Base-by-base conservation (phyloP, 1,139 yeast genomes). In the Blastobotrys raffinosifermentans region DNA sequence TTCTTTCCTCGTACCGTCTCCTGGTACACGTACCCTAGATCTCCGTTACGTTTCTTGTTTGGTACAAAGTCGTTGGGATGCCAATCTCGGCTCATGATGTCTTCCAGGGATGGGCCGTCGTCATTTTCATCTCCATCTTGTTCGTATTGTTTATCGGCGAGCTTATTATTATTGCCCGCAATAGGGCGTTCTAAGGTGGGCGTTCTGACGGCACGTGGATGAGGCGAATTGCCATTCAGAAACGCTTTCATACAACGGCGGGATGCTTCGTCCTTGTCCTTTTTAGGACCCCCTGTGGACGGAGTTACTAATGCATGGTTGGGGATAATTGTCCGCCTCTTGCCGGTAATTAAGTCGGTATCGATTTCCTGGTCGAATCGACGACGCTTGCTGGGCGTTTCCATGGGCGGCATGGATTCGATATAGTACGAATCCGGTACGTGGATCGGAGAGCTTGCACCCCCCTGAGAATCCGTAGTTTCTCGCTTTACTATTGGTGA, bases 1-100 rank as follows among this genome's bases (percentile, higher is more conserved):
- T 41, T 42, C 1, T 47, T 43, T 5, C 55, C 55, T 4, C 60
- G 46, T 9, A 53, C 45, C 2, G 50, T 46, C 26, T 55, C 58
- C 2, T 45, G 38, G 29, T 42, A 54, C 1, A 58, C 61, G 33
- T 45, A 39, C 15, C 38, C 39, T 15, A 34, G 32, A n/a, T 48
- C 46, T 9, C 44, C 52, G n/a, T 53, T 51, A 29, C 31, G 34
- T 5, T 41, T 40, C 2, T 50, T 46, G 35, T 54, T 54, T 22
- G 49, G 39, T 13, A 47, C 40, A 34, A 57, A 58, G 33, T 58
- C 63, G 27, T 14, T 25, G 11, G 27, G 27, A n/a, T 25, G 27
- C 27, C 27, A 25, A n/a, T 25, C 27, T 8, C 15, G 27, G 11
- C 14, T 6, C 27, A n/a, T 8, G 14, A 25, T 6, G 6, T n/a